Evolutionary conservation across 2,329 filamentous ascomycete species (phyloP).

Genomic region (Coleophoma crateriformis): DNA sequence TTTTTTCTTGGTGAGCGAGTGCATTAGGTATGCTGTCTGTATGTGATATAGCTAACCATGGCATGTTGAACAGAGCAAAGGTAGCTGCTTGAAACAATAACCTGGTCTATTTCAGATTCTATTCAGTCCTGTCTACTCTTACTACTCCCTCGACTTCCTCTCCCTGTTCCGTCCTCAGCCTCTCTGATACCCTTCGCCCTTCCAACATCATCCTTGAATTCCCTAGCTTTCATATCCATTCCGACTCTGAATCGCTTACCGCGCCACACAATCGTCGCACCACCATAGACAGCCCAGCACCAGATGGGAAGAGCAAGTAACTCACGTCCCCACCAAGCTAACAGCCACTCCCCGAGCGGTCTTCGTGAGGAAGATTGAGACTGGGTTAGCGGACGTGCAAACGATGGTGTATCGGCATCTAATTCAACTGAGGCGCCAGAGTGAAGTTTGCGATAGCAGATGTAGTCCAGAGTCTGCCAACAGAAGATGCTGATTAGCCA

Average conservation of each 20-base stretch:
- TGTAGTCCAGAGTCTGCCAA: conserved; percentile 76
- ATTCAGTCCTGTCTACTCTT: conserved; percentile 20
- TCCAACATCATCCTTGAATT: conserved; percentile 23
- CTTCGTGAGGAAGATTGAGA: conserved; percentile 35
- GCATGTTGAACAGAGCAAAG: no score
- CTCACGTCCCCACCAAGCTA: conserved; percentile 83
- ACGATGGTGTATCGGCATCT: conserved; percentile 68
- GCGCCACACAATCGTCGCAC: conserved; percentile 81
- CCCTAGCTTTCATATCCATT: conserved; percentile 75
- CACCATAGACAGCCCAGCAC: conserved; percentile 84
- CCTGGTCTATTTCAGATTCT: no score
- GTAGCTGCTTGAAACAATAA: no score
- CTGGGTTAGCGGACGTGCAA: conserved; percentile 59
- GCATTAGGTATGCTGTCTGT: no score
- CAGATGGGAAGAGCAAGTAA: conserved; percentile 81
- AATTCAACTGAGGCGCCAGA: conserved; percentile 64
- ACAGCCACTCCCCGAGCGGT: conserved; percentile 64
- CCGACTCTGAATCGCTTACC: conserved; percentile 77
- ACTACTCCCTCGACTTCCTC: conserved; percentile 6
- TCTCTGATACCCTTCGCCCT: conserved; percentile 4
- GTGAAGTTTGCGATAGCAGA: conserved; percentile 69
- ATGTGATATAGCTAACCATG: no score
- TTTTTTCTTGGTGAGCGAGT: no score
- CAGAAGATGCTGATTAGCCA: conserved; percentile 60
- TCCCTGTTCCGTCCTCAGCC: conserved; percentile 9